phyloP scores from a whole-genome alignment of 441 rosid species.

The Gossypium lobatum region DNA sequence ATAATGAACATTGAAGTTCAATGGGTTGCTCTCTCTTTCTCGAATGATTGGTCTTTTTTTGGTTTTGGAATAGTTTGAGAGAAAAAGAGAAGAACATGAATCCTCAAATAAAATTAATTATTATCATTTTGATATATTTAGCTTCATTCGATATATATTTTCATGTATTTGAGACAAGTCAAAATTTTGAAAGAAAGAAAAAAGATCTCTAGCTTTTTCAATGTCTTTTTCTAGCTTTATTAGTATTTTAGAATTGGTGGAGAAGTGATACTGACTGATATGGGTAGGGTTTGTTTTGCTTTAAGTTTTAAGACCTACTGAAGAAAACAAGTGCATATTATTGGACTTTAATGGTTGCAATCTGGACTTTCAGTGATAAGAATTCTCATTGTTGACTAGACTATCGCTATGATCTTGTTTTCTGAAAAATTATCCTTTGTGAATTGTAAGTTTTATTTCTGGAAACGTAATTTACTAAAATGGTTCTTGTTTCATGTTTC shows the following conservation, averaged over 20 bases:
- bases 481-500: background rate
- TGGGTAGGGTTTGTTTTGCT: background rate
- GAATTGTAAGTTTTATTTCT: background rate
- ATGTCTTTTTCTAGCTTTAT: background rate
- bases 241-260: background rate
- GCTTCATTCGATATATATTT: background rate
- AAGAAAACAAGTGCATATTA: background rate
- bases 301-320: background rate
- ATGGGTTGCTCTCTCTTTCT: background rate
- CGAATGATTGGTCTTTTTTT: background rate
- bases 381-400: background rate
- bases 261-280: background rate
- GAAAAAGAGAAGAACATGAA: background rate
- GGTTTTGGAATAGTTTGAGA: background rate
- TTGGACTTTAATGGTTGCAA: background rate
- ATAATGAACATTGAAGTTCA: background rate
- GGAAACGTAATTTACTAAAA: background rate
- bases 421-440: background rate
- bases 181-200: background rate
- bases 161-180: background rate
- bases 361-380: background rate
- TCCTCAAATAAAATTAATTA: background rate
- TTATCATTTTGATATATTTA: background rate
- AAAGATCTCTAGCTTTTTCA: background rate
- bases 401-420: background rate